A percentile compares a stretch with the other conserved stretches of the same genome.
phyloP scores from a whole-genome alignment of 768 basidiomycete genomes.

The Boletus rufocinnamomeus region DNA sequence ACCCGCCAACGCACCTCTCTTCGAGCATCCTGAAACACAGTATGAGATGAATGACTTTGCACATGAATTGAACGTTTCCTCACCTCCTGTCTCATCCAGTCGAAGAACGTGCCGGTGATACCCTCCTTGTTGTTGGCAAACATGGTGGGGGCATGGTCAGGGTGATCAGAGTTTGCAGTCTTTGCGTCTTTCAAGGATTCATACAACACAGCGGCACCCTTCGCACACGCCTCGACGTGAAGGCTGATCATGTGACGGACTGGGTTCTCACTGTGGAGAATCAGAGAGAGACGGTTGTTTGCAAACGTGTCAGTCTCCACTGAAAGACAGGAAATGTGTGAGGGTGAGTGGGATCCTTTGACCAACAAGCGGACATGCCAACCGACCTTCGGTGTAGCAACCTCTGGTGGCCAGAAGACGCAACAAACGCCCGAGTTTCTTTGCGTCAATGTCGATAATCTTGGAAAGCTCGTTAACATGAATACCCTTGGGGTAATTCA shows the following conservation, averaged over 20 bases:
- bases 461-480: slow-evolving; percentile 33
- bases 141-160: slow-evolving; percentile 26
- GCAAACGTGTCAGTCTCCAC: slow-evolving; percentile 35
- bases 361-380: not conserved
- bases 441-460: slow-evolving; percentile 21
- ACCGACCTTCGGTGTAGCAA: slow-evolving; percentile 36
- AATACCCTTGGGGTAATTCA: slow-evolving; percentile 31
- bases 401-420: slow-evolving; percentile 34
- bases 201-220: slow-evolving; percentile 25
- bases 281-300: slow-evolving; percentile 38
- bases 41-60: not conserved
- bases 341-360: not conserved
- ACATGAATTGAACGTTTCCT: not conserved
- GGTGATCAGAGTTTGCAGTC: slow-evolving; percentile 21
- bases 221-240: slow-evolving; percentile 21
- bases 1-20: slow-evolving; percentile 19
- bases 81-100: slow-evolving; percentile 28
- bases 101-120: slow-evolving; percentile 26
- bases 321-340: slow-evolving; percentile 7
- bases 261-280: slow-evolving; percentile 28
- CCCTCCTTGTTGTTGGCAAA: slow-evolving; percentile 21
- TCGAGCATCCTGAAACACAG: slow-evolving; percentile 13
- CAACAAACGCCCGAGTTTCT: slow-evolving; percentile 34
- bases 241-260: slow-evolving; percentile 21
- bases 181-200: slow-evolving; percentile 31